Base-by-base conservation (phyloP, 2,329 filamentous ascomycete genomes). In the Penicillium polonicum region DNA sequence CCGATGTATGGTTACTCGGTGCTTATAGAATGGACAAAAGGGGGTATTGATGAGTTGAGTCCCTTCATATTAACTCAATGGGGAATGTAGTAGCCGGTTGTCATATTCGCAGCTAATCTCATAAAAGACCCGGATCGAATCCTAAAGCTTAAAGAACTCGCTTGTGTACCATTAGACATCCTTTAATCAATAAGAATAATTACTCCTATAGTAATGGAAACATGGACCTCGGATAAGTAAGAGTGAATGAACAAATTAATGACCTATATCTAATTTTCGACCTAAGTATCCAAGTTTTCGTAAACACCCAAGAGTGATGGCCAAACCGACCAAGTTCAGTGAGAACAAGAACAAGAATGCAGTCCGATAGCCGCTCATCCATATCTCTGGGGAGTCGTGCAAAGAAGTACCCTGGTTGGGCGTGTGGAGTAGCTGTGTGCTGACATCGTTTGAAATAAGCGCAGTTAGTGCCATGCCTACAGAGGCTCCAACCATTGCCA, bases 1-100 rank as follows among this genome's bases (percentile, higher is more conserved):
- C 55, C 55, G 55, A 53, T 41, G 49, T 52, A 52, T 57, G 55
- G 42, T 57, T 57, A 57, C 55, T 57, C 54, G 46, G 9, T 13
- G n/a, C 41, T 10, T 12, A 35, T 17, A 10, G 8, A 15, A 33
- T 21, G 19, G 23, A 7, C 21, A 23, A 9, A 41, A 17, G 6
- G 23, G 12, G 27, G 3, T 42, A 25, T 21, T 19, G 5, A 48
- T 45, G 17, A 7, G 2, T 10, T 48, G 8, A 12, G 13, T 25
- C 8, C 10, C 8, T 27, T 46, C 6, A 15, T 41, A 3, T 23
- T 41, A 15, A n/a, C 23, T 41, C 27, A 9, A 35, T 25, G 17
- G 6, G 33, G 42, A 57, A 31, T 42, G 41, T 46, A 46, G 41
- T 46, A 48, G 15, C 7, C 12, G n/a, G 9, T 12, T 50, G 17